phyloP scores from a whole-genome alignment of 345 rosid genomes.

The Conringia planisiliqua region DNA sequence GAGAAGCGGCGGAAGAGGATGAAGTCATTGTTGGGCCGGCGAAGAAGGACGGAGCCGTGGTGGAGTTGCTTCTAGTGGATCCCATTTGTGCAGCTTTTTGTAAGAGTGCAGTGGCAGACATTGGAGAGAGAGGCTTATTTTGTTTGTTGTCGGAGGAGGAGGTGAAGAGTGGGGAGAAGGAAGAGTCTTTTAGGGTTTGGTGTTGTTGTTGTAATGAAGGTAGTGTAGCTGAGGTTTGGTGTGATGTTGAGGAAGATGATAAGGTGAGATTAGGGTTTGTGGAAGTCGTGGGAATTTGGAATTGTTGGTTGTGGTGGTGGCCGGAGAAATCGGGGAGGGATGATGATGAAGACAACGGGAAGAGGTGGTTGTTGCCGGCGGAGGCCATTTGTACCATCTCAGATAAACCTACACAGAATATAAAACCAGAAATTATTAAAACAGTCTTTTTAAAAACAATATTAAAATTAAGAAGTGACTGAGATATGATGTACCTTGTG shows the following conservation, averaged over 20 bases:
- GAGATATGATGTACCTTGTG: constrained; percentile 30
- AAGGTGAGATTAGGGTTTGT: constrained; percentile 46
- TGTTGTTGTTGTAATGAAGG: constrained; percentile 26
- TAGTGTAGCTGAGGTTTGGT: constrained; percentile 21
- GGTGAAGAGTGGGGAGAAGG: constrained; percentile 32
- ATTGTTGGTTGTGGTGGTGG: constrained; percentile 36
- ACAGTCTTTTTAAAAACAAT: not conserved
- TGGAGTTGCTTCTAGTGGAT: constrained; percentile 65
- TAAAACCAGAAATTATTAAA: not conserved
- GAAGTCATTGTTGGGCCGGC: constrained; percentile 41
- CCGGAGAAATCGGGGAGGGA: constrained; percentile 43
- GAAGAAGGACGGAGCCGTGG: constrained; percentile 41
- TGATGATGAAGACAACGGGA: constrained; percentile 43
- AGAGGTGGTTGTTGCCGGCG: constrained; percentile 40
- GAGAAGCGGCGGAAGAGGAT: constrained; percentile 47
- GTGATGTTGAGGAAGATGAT: constrained; percentile 43
- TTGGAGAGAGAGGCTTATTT: constrained; percentile 45
- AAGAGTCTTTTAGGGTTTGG: constrained; percentile 30
- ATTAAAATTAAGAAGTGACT: not conserved
- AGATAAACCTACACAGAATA: constrained; percentile 34
- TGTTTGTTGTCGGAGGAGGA: constrained; percentile 40
- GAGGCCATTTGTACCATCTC: constrained; percentile 60
- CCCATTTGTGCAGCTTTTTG: constrained; percentile 98
- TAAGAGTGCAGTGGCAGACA: constrained; percentile 91
- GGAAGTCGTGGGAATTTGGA: constrained; percentile 30